phyloP scores from a whole-genome alignment of 2,329 filamentous ascomycete species.

The Thermothelomyces thermophilus region DNA sequence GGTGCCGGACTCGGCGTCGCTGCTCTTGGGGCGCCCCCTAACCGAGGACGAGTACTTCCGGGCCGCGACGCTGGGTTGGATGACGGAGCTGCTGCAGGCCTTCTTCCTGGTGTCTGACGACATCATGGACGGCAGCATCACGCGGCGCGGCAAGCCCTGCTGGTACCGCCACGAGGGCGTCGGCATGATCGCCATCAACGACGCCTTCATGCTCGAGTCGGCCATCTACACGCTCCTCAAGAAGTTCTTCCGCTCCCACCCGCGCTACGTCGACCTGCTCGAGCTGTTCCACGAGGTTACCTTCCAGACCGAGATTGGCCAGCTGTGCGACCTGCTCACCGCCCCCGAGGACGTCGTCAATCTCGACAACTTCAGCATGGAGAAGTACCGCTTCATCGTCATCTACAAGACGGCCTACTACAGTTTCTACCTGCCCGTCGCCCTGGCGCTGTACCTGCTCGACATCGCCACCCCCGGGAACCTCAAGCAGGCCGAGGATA shows the following conservation, averaged over 20 bases:
- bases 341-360: constrained; percentile 91
- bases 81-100: constrained; percentile 95
- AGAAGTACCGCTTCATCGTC: constrained; percentile 97
- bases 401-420: constrained; percentile 99
- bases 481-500: constrained; percentile 80
- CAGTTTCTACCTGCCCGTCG: constrained; percentile 96
- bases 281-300: constrained; percentile 96
- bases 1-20: constrained; percentile 80
- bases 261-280: constrained; percentile 80
- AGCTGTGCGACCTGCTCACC: constrained; percentile 89
- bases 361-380: constrained; percentile 88
- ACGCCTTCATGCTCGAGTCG: constrained; percentile 90
- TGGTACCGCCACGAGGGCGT: constrained; percentile 91
- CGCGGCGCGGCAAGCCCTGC: constrained; percentile 86
- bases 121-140: constrained; percentile 96
- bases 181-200: constrained; percentile 96
- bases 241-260: constrained; percentile 85
- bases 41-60: constrained; percentile 80
- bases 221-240: constrained; percentile 87
- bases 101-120: constrained; percentile 99
- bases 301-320: constrained; percentile 91
- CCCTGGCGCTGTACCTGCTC: constrained; percentile 78
- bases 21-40: constrained; percentile 67
- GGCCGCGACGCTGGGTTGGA: constrained; percentile 84
- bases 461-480: constrained; percentile 81